Evolutionary conservation across 225 moss, liverwort and hornwort species (phyloP).

Genomic region (Lunularia cruciata): DNA sequence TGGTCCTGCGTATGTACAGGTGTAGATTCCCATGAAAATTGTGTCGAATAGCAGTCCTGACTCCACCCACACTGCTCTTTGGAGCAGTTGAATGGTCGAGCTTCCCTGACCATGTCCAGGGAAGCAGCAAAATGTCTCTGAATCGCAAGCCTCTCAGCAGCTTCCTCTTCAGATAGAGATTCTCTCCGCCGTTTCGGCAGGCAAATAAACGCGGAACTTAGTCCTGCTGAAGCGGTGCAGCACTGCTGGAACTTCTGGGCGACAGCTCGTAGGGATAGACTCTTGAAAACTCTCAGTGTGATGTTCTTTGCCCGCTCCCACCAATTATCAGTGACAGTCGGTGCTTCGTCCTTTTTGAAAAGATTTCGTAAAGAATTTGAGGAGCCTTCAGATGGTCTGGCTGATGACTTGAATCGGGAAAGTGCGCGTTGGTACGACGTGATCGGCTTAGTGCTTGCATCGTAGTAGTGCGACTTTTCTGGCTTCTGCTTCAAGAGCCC

Average conservation of each 20-base stretch:
- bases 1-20: background rate
- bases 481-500: too few relatives aligned
- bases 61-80: background rate
- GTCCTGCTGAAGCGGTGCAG: background rate
- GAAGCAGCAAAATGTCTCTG: background rate
- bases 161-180: background rate
- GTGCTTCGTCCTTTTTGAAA: background rate
- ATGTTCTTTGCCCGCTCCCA: background rate
- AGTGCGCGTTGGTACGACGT: background rate
- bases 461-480: too few relatives aligned
- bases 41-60: background rate
- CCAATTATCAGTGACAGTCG: background rate
- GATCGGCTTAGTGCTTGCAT: background rate
- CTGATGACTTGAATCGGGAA: background rate
- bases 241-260: background rate
- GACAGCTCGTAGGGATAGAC: background rate
- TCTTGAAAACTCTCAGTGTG: background rate
- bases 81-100: background rate
- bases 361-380: background rate
- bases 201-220: background rate
- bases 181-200: background rate
- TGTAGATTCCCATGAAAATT: slow-evolving; percentile 1
- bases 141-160: background rate
- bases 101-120: background rate
- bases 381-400: background rate